Base-by-base conservation (phyloP, 2,329 filamentous ascomycete species). In the Aspergillus novofumigatus region DNA sequence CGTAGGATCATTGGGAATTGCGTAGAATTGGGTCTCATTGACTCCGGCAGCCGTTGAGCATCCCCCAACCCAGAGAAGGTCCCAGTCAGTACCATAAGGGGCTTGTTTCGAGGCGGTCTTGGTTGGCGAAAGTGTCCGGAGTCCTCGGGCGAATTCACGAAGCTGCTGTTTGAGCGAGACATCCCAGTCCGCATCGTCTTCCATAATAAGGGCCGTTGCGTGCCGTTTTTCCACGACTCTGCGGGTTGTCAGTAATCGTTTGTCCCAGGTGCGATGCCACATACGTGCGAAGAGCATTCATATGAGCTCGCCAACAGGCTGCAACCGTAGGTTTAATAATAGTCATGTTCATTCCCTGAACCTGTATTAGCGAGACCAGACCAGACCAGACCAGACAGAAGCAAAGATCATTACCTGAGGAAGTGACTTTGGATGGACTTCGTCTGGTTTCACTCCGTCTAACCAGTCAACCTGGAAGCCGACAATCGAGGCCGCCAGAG, bases 161-260 rank as follows among this genome's bases (percentile, higher is more conserved):
- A 84, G 73, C 62, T 85, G 82, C 0, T 68, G 52, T 32, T 80
- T 79, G 25, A 85, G 66, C 0, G 75, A 71, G 11, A 84, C 67
- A 55, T 85, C 83, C 83, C 83, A 85, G 68, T 85, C 82, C 21
- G 78, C 75, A 55, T 85, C 82, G 62, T 85, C 82, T 63, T 85
- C 83, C 26, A 85, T 65, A 28, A 85, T 80, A 1, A 85, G 68
- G 0, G 80, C 81, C 1, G 78, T 80, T 1, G 73, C 69, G 2
- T 82, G 61, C 44, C 77, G 75, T 10, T 76, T 67, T n/a, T 76
- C 69, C 11, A 83, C 72, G 11, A 84, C 70, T 23, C 72, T 74
- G 21, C 21, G 45, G 6, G 3, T 2, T 2, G 41, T 58, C 9
- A 62, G 53, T 44, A 3, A 14, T 45, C 17, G 8, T 17, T 17